Evolutionary conservation across 2,329 filamentous ascomycete genomes (phyloP).

Genomic region (Colletotrichum phormii): DNA sequence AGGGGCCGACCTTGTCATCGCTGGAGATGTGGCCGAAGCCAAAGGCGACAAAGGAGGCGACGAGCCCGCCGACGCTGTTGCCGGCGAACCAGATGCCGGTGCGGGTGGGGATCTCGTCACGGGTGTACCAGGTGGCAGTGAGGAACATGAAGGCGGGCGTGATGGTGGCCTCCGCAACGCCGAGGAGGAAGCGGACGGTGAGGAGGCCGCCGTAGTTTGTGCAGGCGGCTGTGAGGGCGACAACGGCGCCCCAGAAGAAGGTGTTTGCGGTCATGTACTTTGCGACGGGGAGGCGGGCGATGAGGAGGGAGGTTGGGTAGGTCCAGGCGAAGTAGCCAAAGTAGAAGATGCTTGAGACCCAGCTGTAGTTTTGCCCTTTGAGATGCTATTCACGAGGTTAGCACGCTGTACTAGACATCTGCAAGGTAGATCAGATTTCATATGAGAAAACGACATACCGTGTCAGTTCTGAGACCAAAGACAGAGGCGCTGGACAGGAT

Average conservation of each 20-base stretch:
- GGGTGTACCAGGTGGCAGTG: slow-evolving; percentile 67
- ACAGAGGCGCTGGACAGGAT: slow-evolving; percentile 67
- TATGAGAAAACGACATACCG: slow-evolving; percentile 38
- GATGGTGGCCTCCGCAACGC: slow-evolving; percentile 65
- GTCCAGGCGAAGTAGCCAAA: slow-evolving; percentile 61
- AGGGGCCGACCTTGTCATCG: slow-evolving; percentile 55
- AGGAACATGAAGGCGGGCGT: slow-evolving; percentile 67
- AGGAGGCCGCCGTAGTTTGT: slow-evolving; percentile 61
- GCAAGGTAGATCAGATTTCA: neutral
- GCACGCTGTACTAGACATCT: neutral
- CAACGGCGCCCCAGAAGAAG: slow-evolving; percentile 62
- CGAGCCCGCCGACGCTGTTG: slow-evolving; percentile 60
- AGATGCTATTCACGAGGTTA: slow-evolving; percentile 63
- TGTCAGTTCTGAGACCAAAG: slow-evolving; percentile 65
- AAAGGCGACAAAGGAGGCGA: slow-evolving; percentile 64
- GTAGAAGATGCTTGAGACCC: slow-evolving; percentile 51
- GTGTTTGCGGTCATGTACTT: slow-evolving; percentile 61
- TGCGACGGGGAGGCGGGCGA: slow-evolving; percentile 59
- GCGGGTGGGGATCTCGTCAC: slow-evolving; percentile 65
- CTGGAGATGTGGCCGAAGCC: slow-evolving; percentile 65
- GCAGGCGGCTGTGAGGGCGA: slow-evolving; percentile 58
- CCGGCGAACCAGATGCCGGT: slow-evolving; percentile 68
- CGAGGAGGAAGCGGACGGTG: slow-evolving; percentile 64
- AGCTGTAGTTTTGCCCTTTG: slow-evolving; percentile 67
- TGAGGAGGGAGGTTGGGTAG: slow-evolving; percentile 61